A percentile compares a stretch with the other conserved stretches of the same genome.
Conservation (phyloP, 768 basidiomycete species). For the Leucosporidium yakuticum region DNA sequence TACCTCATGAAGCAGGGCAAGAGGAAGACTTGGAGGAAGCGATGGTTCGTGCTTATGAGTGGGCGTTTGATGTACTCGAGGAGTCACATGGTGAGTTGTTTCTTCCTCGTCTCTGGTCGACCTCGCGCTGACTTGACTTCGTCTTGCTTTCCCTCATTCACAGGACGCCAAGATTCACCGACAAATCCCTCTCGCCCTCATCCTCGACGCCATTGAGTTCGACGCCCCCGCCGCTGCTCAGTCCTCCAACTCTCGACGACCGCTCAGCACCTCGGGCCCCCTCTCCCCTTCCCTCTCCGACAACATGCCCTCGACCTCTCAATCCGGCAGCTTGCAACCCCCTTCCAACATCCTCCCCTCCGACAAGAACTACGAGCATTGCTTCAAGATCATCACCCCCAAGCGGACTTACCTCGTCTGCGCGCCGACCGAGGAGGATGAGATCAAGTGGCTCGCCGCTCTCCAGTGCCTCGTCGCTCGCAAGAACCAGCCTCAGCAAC, state of each 20-base stretch:
- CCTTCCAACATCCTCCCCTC: neutral
- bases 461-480: slow-evolving; percentile 71
- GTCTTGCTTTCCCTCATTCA: neutral
- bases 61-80: slow-evolving; percentile 81
- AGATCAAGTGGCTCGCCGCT: slow-evolving; percentile 96
- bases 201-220: slow-evolving; percentile 88
- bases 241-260: slow-evolving; percentile 13
- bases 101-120: neutral
- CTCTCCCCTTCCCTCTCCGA: slow-evolving; percentile 4
- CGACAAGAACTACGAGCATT: slow-evolving; percentile 53
- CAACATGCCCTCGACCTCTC: neutral
- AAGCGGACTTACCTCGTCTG: slow-evolving; percentile 82
- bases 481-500: neutral
- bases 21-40: slow-evolving; percentile 88
- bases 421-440: slow-evolving; percentile 94
- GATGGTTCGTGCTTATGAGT: slow-evolving; percentile 91
- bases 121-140: slow-evolving; percentile 6
- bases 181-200: slow-evolving; percentile 71
- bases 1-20: slow-evolving; percentile 98
- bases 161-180: slow-evolving; percentile 88
- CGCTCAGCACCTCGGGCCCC: slow-evolving; percentile 43
- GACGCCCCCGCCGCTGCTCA: slow-evolving; percentile 46
- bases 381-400: slow-evolving; percentile 94
- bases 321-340: neutral
- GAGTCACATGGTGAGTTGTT: slow-evolving; percentile 79